Base-by-base conservation (phyloP, 352 stramenopile species). In the Thalassiosira pacifica region DNA sequence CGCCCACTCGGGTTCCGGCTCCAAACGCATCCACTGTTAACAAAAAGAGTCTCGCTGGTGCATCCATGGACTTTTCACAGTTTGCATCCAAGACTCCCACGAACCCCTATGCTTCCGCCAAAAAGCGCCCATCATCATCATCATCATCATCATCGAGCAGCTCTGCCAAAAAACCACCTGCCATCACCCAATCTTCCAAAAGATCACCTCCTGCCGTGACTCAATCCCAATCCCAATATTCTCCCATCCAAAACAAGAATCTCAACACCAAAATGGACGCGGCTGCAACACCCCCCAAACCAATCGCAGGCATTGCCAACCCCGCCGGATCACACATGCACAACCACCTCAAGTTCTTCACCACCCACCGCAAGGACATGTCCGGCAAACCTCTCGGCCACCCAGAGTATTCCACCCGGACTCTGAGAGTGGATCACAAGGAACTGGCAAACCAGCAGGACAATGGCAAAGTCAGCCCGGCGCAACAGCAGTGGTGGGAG, bases 401-500 rank as follows among this genome's bases (percentile, higher is more conserved):
- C 53, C 93, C 97, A 0, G 88, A 97, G 11, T 99, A 97, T 82
- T 96, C 99, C 76, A 88, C 95, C 1, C 95, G 97, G 0, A 99
- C 98, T 29, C 64, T 99, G 19, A 90, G 94, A 16, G 91, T 99
- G 0, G 95, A 97, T 4, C 83, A 93, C 0, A 32, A 22, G 1
- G 91, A 95, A 68, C 83, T 92, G 37, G 81, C 88, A 29, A 61
- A 79, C 55, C 6, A 74, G 24, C 13, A 60, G 4, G 52, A 60
- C 37, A 98, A 26, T 93, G 95, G 63, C 93, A 98, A 96, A 80
- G 78, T 94, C 78, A 99, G 97, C 2, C 96, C 97, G 1, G 98
- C 96, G 6, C 98, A 99, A 93, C 89, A 97, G 70, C 98, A 99
- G 88, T 99, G 98, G 98, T 99, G 98, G 98, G 92, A 97, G 64